These are phyloP conservation scores for Phytophthora citrophthora DNA, from an alignment of 352 stramenopile genomes.

Conservation along the genomic window DNA sequence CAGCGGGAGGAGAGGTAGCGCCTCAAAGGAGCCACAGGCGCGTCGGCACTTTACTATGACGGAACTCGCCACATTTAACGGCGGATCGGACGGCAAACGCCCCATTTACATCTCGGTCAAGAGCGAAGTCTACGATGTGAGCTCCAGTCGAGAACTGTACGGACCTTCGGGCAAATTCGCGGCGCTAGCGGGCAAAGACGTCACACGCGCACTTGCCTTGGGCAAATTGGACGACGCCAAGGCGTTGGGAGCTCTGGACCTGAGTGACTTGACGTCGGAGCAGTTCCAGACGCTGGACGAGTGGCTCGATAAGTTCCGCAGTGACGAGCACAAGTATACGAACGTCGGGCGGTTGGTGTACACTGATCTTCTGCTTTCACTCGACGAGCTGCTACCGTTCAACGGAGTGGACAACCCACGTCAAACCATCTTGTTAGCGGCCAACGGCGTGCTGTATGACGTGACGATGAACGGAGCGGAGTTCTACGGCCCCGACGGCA, in stretches of 20 bases:
- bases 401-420: conserved; percentile 72
- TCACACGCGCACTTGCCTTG: conserved; percentile 89
- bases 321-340: conserved; percentile 87
- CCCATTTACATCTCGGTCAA: conserved; percentile 92
- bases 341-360: conserved; percentile 90
- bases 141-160: conserved; percentile 87
- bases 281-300: conserved; percentile 51
- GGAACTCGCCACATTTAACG: conserved; percentile 89
- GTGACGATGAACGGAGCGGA: conserved; percentile 87
- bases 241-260: conserved; percentile 54
- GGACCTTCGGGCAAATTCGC: conserved; percentile 87
- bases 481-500: conserved; percentile 92
- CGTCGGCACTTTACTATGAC: conserved; percentile 74
- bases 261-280: conserved; percentile 47
- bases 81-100: conserved; percentile 54
- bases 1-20: conserved; percentile 11
- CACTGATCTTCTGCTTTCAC: conserved; percentile 41
- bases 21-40: conserved; percentile 5
- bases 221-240: conserved; percentile 82
- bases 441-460: conserved; percentile 93
- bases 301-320: conserved; percentile 88
- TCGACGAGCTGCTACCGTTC: conserved; percentile 72
- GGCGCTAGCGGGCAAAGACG: conserved; percentile 91
- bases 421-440: conserved; percentile 89
- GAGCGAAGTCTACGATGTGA: conserved; percentile 95